Conservation (phyloP, 2,329 filamentous ascomycete species). For the Alternaria metachromatica region DNA sequence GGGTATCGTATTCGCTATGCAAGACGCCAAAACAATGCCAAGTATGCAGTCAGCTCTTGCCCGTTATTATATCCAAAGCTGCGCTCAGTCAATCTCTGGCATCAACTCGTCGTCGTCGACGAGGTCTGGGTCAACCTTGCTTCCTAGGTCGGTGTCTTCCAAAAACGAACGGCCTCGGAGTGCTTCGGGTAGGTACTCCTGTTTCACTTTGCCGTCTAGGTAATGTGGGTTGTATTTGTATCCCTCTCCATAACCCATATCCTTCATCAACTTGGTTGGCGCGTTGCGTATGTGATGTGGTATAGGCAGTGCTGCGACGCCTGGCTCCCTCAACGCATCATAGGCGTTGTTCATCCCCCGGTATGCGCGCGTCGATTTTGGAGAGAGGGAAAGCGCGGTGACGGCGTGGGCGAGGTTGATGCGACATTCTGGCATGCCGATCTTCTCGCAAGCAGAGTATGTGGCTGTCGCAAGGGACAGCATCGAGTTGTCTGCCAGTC, state of each 20-base stretch:
- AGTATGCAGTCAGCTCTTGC: background rate
- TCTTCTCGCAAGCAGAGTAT: constrained; percentile 87
- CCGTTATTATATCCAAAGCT: background rate
- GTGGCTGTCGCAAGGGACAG: constrained; percentile 84
- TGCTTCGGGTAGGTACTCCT: constrained; percentile 87
- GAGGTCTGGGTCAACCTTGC: constrained; percentile 67
- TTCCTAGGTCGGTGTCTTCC: constrained; percentile 80
- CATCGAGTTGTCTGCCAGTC: constrained; percentile 84
- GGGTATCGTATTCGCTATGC: constrained; percentile 10
- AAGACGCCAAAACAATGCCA: background rate
- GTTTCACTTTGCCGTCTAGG: constrained; percentile 76
- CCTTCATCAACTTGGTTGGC: constrained; percentile 90
- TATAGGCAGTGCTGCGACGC: constrained; percentile 79
- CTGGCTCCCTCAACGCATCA: constrained; percentile 80
- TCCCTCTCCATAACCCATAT: constrained; percentile 85
- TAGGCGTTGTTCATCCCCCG: constrained; percentile 81
- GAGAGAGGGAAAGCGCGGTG: constrained; percentile 78
- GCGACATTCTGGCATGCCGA: constrained; percentile 92
- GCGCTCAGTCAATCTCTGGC: constrained; percentile 29
- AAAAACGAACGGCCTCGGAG: constrained; percentile 76
- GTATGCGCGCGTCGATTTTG: constrained; percentile 88
- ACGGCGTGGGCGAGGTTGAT: constrained; percentile 90
- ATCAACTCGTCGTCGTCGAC: constrained; percentile 34
- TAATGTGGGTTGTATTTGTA: constrained; percentile 99
- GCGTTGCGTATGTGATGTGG: constrained; percentile 91